phyloP scores from a whole-genome alignment of 2,329 filamentous ascomycete genomes.

The Diaporthe vaccinii region DNA sequence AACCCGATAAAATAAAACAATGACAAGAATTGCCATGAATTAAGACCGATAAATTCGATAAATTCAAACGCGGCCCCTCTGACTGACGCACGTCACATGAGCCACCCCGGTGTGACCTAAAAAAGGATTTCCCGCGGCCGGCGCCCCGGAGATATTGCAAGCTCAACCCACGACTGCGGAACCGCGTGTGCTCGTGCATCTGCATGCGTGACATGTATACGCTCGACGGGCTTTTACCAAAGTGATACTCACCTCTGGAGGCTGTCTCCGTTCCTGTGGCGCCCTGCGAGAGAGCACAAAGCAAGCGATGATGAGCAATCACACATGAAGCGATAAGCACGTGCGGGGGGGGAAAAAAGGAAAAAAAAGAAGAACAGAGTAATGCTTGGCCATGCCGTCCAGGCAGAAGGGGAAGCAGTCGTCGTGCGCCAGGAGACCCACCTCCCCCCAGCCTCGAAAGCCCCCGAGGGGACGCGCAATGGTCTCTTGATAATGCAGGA shows the following conservation, averaged over 20 bases:
- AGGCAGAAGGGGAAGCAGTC: background rate
- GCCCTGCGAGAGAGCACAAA: background rate
- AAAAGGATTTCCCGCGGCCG: conserved; percentile 13
- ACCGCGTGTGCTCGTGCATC: conserved; percentile 1
- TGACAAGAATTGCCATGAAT: background rate
- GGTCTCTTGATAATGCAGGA: background rate
- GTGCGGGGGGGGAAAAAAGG: background rate
- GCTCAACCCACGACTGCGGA: background rate
- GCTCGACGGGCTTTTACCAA: background rate
- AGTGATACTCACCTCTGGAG: background rate
- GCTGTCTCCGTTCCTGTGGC: background rate
- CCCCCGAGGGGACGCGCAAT: conserved; percentile 25
- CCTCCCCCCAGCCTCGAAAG: background rate
- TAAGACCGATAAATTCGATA: conserved; percentile 23
- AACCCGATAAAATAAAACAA: background rate
- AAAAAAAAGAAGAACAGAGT: background rate
- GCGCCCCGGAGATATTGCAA: conserved; percentile 20
- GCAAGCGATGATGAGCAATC: conserved; percentile 10
- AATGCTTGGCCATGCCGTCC: background rate
- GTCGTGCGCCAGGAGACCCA: background rate
- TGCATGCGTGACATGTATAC: background rate
- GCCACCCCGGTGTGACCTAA: conserved; percentile 27
- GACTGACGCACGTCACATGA: conserved; percentile 9
- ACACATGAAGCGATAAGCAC: background rate
- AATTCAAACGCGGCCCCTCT: background rate